Percentiles rank a stretch among this genome's conserved stretches.
phyloP scores from a whole-genome alignment of 257 asterid species.

The Solanum clarkiae region DNA sequence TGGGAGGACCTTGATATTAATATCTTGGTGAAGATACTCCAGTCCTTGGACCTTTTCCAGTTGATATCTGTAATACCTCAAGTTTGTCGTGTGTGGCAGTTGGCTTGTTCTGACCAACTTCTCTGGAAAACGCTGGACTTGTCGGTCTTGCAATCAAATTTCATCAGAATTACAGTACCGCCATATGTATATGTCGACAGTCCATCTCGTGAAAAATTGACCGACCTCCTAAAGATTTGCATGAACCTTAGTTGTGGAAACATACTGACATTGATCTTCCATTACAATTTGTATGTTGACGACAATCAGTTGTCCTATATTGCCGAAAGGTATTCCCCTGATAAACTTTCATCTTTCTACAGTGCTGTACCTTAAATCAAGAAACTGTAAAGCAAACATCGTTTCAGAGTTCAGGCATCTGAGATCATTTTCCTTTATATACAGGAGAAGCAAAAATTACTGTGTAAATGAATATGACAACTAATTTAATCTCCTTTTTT shows the following conservation, averaged over 20 bases:
- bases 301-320: slow-evolving; percentile 56
- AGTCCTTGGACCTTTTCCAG: slow-evolving; percentile 33
- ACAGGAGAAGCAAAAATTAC: neutral
- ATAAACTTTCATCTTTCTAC: neutral
- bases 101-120: slow-evolving; percentile 61
- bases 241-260: slow-evolving; percentile 47
- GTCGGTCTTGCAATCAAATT: slow-evolving; percentile 48
- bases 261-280: slow-evolving; percentile 49
- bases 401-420: neutral
- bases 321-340: slow-evolving; percentile 44
- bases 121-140: slow-evolving; percentile 65
- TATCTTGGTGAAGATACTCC: slow-evolving; percentile 52
- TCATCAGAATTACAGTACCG: slow-evolving; percentile 49
- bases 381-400: neutral
- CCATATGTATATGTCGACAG: slow-evolving; percentile 71
- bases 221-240: slow-evolving; percentile 49
- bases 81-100: slow-evolving; percentile 66
- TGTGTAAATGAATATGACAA: neutral
- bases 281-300: slow-evolving; percentile 49
- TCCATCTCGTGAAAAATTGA: slow-evolving; percentile 44
- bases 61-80: slow-evolving; percentile 50
- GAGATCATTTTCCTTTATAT: neutral
- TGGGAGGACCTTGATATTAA: slow-evolving; percentile 80
- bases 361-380: neutral
- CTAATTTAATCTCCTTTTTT: neutral